phyloP scores from a whole-genome alignment of 2,329 filamentous ascomycete species.

The Phyllosticta capitalensis region DNA sequence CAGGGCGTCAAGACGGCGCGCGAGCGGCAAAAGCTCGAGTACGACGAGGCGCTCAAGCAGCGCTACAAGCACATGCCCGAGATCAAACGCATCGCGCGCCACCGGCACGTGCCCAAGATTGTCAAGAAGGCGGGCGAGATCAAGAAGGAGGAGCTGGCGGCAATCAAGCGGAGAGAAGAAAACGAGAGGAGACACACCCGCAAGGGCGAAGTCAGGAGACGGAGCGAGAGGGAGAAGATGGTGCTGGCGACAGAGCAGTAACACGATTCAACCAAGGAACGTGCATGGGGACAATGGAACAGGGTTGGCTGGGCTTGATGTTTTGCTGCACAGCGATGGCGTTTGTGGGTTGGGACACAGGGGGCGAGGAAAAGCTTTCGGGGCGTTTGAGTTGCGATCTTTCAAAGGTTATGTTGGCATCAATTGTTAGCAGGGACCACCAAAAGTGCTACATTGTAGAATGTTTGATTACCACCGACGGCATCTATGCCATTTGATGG shows the following conservation, averaged over 20 bases:
- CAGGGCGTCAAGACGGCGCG: constrained; percentile 77
- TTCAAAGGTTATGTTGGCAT: neutral
- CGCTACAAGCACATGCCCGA: constrained; percentile 91
- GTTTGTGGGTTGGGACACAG: neutral
- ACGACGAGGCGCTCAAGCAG: constrained; percentile 74
- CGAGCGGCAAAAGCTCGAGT: constrained; percentile 82
- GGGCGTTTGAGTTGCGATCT: neutral
- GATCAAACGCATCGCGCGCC: constrained; percentile 78
- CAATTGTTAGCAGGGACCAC: too few species aligned
- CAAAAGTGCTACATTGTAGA: too few species aligned
- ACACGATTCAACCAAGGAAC: neutral
- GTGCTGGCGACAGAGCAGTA: constrained; percentile 60
- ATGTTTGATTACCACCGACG: too few species aligned
- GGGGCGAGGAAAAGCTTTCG: neutral
- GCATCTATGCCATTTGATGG: too few species aligned
- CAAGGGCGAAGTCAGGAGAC: constrained; percentile 65
- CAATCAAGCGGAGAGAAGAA: constrained; percentile 84
- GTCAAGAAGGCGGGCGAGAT: constrained; percentile 96
- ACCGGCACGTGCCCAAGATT: constrained; percentile 83
- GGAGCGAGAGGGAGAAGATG: constrained; percentile 86
- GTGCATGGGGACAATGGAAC: neutral
- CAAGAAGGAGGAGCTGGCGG: constrained; percentile 78
- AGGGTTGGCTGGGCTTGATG: neutral
- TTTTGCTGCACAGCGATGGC: constrained; percentile 9
- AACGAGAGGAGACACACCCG: constrained; percentile 87